These are phyloP conservation scores for Phaeosphaeria sp. DNA, from an alignment of 2,329 filamentous ascomycete species.

Conservation along the genomic window DNA sequence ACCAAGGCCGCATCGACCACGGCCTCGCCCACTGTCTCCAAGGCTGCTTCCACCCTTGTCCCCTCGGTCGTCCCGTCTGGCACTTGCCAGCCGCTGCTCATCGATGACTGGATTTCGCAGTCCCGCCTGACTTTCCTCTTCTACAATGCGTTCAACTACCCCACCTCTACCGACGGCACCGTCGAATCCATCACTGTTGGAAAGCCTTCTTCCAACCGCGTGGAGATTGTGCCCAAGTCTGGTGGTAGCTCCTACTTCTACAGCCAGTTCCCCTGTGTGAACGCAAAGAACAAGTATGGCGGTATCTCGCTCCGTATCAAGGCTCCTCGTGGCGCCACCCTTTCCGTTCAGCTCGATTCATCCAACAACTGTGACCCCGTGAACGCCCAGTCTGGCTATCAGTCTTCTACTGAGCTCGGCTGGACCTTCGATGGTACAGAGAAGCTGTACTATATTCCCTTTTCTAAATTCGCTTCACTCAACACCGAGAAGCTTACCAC, in stretches of 20 bases:
- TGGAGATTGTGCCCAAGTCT: slow-evolving; percentile 59
- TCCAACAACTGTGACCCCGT: slow-evolving; percentile 54
- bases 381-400: slow-evolving; percentile 42
- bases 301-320: slow-evolving; percentile 64
- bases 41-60: slow-evolving; percentile 2
- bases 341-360: slow-evolving; percentile 60
- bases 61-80: slow-evolving; percentile 21
- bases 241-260: slow-evolving; percentile 63
- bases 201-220: slow-evolving; percentile 51
- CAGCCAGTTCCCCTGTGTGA: slow-evolving; percentile 62
- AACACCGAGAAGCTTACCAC: slow-evolving; percentile 61
- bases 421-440: slow-evolving; percentile 68
- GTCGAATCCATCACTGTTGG: slow-evolving; percentile 65
- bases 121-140: slow-evolving; percentile 66
- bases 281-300: slow-evolving; percentile 59
- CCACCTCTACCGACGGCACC: slow-evolving; percentile 63
- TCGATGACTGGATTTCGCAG: slow-evolving; percentile 69
- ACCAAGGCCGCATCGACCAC: not conserved
- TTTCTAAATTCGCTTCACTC: slow-evolving; percentile 59
- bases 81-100: slow-evolving; percentile 54
- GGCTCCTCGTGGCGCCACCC: slow-evolving; percentile 58
- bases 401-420: slow-evolving; percentile 58
- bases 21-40: not conserved
- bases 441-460: slow-evolving; percentile 65
- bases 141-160: slow-evolving; percentile 64